Evolutionary conservation across 2,329 filamentous ascomycete species (phyloP).

Genomic region (Aspergillus niger): DNA sequence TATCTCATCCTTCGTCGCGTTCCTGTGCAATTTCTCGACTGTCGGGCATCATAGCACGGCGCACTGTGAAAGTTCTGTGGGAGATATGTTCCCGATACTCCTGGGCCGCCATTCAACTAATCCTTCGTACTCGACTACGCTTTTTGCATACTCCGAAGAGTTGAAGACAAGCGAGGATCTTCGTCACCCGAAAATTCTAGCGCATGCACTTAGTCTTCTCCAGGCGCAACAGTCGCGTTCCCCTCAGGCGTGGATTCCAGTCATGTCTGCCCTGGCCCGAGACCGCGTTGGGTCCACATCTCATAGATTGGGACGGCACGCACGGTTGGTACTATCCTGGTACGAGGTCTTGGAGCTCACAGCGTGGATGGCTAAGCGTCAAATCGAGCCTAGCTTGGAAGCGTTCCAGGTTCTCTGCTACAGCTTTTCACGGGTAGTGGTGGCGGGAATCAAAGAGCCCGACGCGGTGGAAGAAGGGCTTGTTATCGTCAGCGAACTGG

Average conservation of each 20-base stretch:
- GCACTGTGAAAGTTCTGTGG: slow-evolving; percentile 20
- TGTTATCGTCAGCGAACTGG: slow-evolving; percentile 25
- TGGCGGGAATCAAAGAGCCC: slow-evolving; percentile 32
- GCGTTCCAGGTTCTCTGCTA: slow-evolving; percentile 41
- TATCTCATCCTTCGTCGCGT: slow-evolving; percentile 48
- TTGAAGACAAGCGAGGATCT: slow-evolving; percentile 13
- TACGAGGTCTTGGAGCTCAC: slow-evolving; percentile 36
- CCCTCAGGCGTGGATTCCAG: slow-evolving; percentile 38
- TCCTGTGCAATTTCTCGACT: slow-evolving; percentile 41
- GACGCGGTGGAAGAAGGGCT: slow-evolving; percentile 31
- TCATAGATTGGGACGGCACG: slow-evolving; percentile 23
- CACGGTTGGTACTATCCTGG: slow-evolving; percentile 42
- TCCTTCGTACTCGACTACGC: slow-evolving; percentile 16
- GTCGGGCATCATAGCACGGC: slow-evolving; percentile 15
- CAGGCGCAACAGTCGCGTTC: slow-evolving; percentile 31
- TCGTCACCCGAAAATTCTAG: slow-evolving; percentile 32
- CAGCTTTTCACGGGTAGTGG: slow-evolving; percentile 39
- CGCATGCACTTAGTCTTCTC: slow-evolving; percentile 42
- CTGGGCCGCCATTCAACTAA: slow-evolving; percentile 16
- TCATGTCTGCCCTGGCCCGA: slow-evolving; percentile 36
- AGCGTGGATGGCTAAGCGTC: slow-evolving; percentile 36
- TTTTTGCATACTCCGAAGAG: slow-evolving; percentile 24
- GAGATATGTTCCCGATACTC: slow-evolving; percentile 34
- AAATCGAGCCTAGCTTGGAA: slow-evolving; percentile 33
- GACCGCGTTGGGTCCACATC: slow-evolving; percentile 24